These are phyloP conservation scores for Zygoascus hellenicus DNA, from an alignment of 1,139 yeast species.

Conservation along the genomic window DNA sequence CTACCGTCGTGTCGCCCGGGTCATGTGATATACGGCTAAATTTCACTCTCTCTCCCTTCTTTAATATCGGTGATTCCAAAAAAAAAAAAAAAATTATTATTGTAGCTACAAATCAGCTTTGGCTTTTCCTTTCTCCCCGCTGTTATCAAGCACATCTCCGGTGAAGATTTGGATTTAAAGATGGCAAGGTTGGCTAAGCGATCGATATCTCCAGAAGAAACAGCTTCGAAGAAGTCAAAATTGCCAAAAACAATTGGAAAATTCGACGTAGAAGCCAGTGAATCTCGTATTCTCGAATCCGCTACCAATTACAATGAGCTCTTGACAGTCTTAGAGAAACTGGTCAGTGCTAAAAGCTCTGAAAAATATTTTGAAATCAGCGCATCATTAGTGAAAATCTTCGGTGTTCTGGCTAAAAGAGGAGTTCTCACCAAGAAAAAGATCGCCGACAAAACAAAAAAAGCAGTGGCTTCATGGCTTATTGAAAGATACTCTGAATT, in stretches of 20 bases:
- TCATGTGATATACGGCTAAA: too few species aligned
- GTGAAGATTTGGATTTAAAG: too few species aligned
- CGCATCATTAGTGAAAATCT: conserved; percentile 49
- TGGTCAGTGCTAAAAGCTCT: conserved; percentile 32
- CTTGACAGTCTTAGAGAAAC: conserved; percentile 41
- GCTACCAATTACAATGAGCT: conserved; percentile 50
- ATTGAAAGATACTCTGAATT: conserved; percentile 53
- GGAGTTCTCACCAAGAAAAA: conserved; percentile 40
- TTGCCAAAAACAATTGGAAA: neutral
- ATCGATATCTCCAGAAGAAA: neutral
- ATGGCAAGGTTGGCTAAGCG: conserved; percentile 2
- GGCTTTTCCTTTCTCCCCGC: too few species aligned
- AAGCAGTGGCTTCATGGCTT: conserved; percentile 46
- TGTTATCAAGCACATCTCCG: too few species aligned
- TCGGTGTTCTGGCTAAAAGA: conserved; percentile 49
- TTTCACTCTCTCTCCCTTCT: too few species aligned
- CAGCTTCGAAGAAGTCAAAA: neutral
- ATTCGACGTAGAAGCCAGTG: conserved; percentile 1
- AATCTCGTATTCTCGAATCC: conserved; percentile 32
- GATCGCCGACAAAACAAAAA: conserved; percentile 38
- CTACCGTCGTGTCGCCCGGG: too few species aligned
- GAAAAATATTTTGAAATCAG: conserved; percentile 33
- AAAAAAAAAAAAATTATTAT: too few species aligned
- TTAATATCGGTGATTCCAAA: too few species aligned
- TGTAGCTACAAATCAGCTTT: too few species aligned